A percentile compares a stretch with the other conserved stretches of the same genome.
These are phyloP conservation scores for Pythium myriotylum DNA, from an alignment of 352 stramenopile species.

Conservation along the genomic window DNA sequence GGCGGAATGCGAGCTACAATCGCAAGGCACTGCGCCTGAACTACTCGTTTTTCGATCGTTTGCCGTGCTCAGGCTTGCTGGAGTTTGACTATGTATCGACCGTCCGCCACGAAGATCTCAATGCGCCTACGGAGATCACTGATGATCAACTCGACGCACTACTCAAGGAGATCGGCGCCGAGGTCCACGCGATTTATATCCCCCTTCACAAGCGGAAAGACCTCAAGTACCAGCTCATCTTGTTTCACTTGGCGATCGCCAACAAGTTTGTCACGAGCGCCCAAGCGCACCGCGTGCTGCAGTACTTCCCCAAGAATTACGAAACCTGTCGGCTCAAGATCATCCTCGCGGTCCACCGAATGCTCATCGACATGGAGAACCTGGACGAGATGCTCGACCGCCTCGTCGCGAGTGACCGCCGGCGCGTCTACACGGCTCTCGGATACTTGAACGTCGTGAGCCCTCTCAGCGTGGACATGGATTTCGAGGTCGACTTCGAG, in stretches of 20 bases:
- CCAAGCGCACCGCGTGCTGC: constrained; percentile 60
- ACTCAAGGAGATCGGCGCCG: constrained; percentile 51
- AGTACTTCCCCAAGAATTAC: constrained; percentile 76
- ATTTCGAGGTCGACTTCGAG: constrained; percentile 74
- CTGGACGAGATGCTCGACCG: constrained; percentile 62
- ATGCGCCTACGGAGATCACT: constrained; percentile 23
- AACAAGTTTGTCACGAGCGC: constrained; percentile 39
- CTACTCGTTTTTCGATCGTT: constrained; percentile 59
- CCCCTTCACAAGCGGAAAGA: constrained; percentile 68
- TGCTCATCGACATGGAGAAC: constrained; percentile 69
- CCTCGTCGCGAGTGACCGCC: constrained; percentile 40
- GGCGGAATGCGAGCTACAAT: constrained; percentile 71
- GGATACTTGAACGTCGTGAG: constrained; percentile 69
- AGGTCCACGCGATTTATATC: constrained; percentile 74
- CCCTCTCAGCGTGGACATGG: constrained; percentile 63
- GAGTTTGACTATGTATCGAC: constrained; percentile 76
- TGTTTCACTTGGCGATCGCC: constrained; percentile 70
- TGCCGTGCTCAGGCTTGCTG: constrained; percentile 54
- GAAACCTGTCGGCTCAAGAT: constrained; percentile 55
- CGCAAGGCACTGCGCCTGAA: constrained; percentile 50
- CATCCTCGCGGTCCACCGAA: constrained; percentile 57
- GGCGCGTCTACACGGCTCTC: constrained; percentile 45
- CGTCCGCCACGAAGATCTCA: constrained; percentile 49
- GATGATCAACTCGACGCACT: constrained; percentile 47
- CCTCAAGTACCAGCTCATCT: constrained; percentile 70